Base-by-base conservation (phyloP, 108 stramenopile species). In the Cyclotella choctawhatcheeana region DNA sequence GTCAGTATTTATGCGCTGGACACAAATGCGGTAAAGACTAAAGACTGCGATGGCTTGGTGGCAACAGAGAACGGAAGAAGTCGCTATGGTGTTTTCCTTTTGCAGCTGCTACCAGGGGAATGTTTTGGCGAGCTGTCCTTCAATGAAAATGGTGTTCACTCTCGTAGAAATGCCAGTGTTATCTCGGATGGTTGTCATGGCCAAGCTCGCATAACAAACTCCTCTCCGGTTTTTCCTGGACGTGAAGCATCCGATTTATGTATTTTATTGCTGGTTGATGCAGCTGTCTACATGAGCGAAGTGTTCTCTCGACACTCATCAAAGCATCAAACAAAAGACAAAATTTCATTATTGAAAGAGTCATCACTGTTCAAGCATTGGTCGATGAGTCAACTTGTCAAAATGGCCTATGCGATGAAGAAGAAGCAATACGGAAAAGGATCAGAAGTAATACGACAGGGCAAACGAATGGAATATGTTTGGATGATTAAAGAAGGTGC, bases 361-460 rank as follows among this genome's bases (percentile, higher is more conserved):
- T 76, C 58, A 24, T 37, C 31, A 22, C 58, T 76, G 21, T 76
- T 76, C 40, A 30, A 35, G 25, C 67, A 60, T n/a, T 76, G 67
- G 76, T 44, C 69, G 0, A 77, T 77, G 60, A 69, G 71, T 58
- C 69, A 77, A 30, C 47, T 70, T 3, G 76, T 77, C 45, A 77
- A 71, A 71, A 29, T 77, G 30, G 76, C 76, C 8, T 77, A 71
- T 54, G 69, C 76, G 18, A 77, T 77, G 65, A 77, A 70, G 61
- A 70, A 66, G 61, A 77, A 77, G 31, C 53, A 62, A 17, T 70
- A 52, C 68, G 14, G 26, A 7, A 58, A 60, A 30, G 79, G 79
- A 44, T 54, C 71, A 0, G 25, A 50, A 20, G 45, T 81, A 21
- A 44, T 69, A 25, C 56, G 50, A 32, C 79, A 74, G 68, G 73